Evolutionary conservation across 805 yeast genomes (phyloP).

Genomic region (Starmerella gropengiesseri): DNA sequence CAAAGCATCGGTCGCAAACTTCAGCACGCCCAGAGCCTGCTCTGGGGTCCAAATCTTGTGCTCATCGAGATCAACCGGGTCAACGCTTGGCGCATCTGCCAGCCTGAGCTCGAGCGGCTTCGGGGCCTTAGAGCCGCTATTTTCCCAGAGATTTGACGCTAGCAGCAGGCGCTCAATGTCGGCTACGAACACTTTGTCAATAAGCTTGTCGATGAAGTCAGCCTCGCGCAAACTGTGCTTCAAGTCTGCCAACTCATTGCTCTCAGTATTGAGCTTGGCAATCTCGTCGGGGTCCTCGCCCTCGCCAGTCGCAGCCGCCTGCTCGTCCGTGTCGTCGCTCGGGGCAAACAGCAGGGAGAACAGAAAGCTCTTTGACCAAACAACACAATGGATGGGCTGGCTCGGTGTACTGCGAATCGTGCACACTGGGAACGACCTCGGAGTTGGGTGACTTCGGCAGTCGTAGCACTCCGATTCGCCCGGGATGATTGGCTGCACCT

Average conservation of each 20-base stretch:
- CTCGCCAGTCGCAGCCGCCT: constrained; percentile 55
- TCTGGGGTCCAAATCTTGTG: constrained; percentile 47
- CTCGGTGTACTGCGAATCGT: constrained; percentile 96
- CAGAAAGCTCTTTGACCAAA: constrained; percentile 92
- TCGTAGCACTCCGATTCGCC: constrained; percentile 77
- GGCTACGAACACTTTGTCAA: constrained; percentile 44
- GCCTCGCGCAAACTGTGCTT: constrained; percentile 28
- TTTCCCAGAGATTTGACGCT: constrained; percentile 51
- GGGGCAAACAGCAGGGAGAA: constrained; percentile 63
- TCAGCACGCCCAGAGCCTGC: constrained; percentile 54
- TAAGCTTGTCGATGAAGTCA: constrained; percentile 28
- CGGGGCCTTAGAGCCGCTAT: constrained; percentile 68
- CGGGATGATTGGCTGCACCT: constrained; percentile 83
- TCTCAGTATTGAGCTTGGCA: constrained; percentile 28
- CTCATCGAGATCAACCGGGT: constrained; percentile 31
- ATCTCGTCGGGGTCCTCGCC: constrained; percentile 37
- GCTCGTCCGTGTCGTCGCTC: constrained; percentile 35
- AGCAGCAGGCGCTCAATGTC: constrained; percentile 65
- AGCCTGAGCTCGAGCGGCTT: constrained; percentile 39
- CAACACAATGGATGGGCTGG: constrained; percentile 89
- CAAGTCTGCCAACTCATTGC: constrained; percentile 30
- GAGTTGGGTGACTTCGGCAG: constrained; percentile 76
- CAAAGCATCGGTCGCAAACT: constrained; percentile 39
- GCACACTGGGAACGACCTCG: constrained; percentile 89
- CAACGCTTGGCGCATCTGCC: constrained; percentile 17